A percentile compares a stretch with the other conserved stretches of the same genome.
Evolutionary conservation across 1,284 basidiomycete genomes (phyloP).

Genomic region (Boletellus deceptivus): DNA sequence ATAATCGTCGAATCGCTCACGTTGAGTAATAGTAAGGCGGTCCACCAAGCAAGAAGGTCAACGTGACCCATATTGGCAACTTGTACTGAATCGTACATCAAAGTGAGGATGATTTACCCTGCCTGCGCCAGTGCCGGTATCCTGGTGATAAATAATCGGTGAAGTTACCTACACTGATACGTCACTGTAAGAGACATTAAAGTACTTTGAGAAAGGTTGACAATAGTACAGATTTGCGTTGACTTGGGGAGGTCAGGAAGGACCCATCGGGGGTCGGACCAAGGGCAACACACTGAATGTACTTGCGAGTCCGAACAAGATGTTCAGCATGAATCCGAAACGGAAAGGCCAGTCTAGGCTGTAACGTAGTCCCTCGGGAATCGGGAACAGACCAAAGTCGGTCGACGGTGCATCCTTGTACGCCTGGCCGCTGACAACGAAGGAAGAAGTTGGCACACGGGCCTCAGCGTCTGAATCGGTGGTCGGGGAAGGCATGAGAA

Average conservation of each 20-base stretch:
- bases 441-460: background rate
- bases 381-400: conserved; percentile 66
- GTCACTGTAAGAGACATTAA: conserved; percentile 53
- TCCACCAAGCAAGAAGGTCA: conserved; percentile 70
- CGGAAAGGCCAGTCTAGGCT: conserved; percentile 56
- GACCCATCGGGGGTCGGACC: conserved; percentile 35
- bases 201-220: conserved; percentile 59
- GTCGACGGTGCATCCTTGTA: conserved; percentile 1
- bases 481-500: conserved; percentile 1
- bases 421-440: background rate
- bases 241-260: conserved; percentile 32
- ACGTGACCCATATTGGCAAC: conserved; percentile 53
- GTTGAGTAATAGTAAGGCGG: conserved; percentile 65
- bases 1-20: conserved; percentile 38
- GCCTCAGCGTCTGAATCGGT: background rate
- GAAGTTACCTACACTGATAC: conserved; percentile 46
- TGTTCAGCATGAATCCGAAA: conserved; percentile 61
- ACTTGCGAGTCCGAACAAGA: conserved; percentile 63
- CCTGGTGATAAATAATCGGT: conserved; percentile 15
- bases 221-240: conserved; percentile 72
- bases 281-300: conserved; percentile 40
- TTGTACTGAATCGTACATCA: background rate
- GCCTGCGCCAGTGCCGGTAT: conserved; percentile 51
- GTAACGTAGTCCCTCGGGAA: conserved; percentile 60
- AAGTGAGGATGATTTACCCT: conserved; percentile 35